phyloP scores from a whole-genome alignment of 331 rosid genomes.

The Quercus tomentella region DNA sequence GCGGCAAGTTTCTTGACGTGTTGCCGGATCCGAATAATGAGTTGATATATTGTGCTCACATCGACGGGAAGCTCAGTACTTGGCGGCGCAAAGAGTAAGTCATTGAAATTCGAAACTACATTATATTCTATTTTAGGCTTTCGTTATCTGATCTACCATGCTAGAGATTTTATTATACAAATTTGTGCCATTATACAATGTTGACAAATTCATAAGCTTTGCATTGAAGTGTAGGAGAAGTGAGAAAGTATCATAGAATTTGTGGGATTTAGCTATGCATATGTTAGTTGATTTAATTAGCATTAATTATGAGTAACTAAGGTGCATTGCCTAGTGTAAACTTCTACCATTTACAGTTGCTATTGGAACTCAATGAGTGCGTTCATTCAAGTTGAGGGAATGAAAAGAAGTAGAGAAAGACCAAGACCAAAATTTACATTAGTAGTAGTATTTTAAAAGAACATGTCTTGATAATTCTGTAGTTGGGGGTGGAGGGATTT shows the following conservation, averaged over 20 bases:
- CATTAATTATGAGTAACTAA: neutral
- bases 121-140: neutral
- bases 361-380: neutral
- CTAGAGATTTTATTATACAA: neutral
- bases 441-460: too few relatives aligned
- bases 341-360: neutral
- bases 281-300: neutral
- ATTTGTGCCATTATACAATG: neutral
- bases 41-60: conserved; percentile 78
- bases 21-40: conserved; percentile 76
- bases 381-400: too few relatives aligned
- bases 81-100: conserved; percentile 94
- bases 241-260: too few relatives aligned
- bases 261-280: too few relatives aligned
- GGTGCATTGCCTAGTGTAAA: neutral
- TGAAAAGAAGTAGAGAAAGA: too few relatives aligned
- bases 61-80: conserved; percentile 89
- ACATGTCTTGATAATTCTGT: too few relatives aligned
- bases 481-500: too few relatives aligned
- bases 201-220: neutral
- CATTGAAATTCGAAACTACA: neutral
- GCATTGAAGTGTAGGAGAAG: neutral
- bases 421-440: too few relatives aligned
- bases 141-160: neutral
- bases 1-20: conserved; percentile 84